These are phyloP conservation scores for Dictyostelium gargantuum DNA, from an alignment of 208 protist genomes.

Conservation along the genomic window DNA sequence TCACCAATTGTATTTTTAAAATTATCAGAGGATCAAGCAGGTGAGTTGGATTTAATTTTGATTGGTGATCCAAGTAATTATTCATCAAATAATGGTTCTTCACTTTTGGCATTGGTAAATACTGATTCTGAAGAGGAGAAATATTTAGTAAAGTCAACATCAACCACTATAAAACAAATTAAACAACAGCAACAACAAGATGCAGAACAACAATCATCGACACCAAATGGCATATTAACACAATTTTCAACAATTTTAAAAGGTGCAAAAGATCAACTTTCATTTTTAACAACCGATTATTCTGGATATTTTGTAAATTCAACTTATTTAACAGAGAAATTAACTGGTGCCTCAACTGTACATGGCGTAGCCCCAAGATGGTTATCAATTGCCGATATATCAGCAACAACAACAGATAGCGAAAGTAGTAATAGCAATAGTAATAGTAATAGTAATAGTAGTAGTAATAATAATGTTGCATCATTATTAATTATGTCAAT, in stretches of 20 bases:
- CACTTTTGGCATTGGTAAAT: neutral
- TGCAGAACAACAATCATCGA: neutral
- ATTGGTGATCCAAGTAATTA: constrained; percentile 6
- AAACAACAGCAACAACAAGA: neutral
- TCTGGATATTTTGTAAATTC: constrained; percentile 46
- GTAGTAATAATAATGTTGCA: neutral
- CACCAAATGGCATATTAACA: no score
- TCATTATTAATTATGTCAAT: constrained; percentile 24
- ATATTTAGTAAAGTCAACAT: neutral
- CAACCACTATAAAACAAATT: neutral
- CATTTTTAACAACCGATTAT: neutral
- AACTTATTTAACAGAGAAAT: neutral
- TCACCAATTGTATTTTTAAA: constrained; percentile 72
- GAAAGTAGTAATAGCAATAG: neutral
- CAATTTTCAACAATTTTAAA: no score
- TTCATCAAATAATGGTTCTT: neutral
- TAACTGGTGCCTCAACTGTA: neutral
- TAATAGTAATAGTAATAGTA: neutral
- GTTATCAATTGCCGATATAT: neutral
- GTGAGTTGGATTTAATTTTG: constrained; percentile 59
- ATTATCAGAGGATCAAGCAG: constrained; percentile 66
- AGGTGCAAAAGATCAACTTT: neutral
- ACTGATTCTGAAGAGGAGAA: neutral
- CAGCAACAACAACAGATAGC: no score
- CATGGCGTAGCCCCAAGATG: constrained; percentile 28